Base-by-base conservation (phyloP, 495 filamentous ascomycete species). In the Podospora conica region DNA sequence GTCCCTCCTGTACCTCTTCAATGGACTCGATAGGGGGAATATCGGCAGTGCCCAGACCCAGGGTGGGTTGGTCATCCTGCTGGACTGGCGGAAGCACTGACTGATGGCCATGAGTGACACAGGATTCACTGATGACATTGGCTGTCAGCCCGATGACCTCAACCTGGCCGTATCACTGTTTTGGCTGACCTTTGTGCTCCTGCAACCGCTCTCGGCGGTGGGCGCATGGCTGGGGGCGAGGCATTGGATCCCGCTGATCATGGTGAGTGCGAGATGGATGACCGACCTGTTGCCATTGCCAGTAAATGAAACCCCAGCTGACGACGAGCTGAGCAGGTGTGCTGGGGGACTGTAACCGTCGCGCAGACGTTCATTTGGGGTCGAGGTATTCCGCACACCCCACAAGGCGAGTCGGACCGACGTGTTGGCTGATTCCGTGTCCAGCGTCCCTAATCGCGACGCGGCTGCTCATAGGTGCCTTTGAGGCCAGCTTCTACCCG, bases 171-270 rank as follows among this genome's bases (percentile, higher is more conserved):
- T 86, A 22, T 80, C 83, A 15, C 73, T 80, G 22, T 87, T 87
- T 74, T 88, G 84, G 60, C 73, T 80, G 64, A 80, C 79, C 48
- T 87, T 87, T 65, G 85, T 88, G 9, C 53, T 79, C 3, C 74
- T 87, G 1, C 86, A 87, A 65, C 83, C 85, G 0, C 71, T 83
- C 0, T 84, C 82, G 8, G 81, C 84, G 9, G 70, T 84, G n/a
- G 86, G 86, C 0, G 70, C 80, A 56, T 74, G 76, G 57, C 73
- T 83, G 63, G 85, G 86, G 28, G 81, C 80, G 58, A 76, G 75
- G 22, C 65, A 73, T 4, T 87, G 84, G 83, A 81, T 87, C 21
- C 83, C 85, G 0, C 67, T 75, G 18, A 79, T 85, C 56, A 87
- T 86, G 85, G 76, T 78, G 53, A 18, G 73, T 61, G 18, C 55